Evolutionary conservation across 345 rosid species (phyloP), one percentile per base, ranked within the genome.

Genomic region (Syzygium aqueum): DNA sequence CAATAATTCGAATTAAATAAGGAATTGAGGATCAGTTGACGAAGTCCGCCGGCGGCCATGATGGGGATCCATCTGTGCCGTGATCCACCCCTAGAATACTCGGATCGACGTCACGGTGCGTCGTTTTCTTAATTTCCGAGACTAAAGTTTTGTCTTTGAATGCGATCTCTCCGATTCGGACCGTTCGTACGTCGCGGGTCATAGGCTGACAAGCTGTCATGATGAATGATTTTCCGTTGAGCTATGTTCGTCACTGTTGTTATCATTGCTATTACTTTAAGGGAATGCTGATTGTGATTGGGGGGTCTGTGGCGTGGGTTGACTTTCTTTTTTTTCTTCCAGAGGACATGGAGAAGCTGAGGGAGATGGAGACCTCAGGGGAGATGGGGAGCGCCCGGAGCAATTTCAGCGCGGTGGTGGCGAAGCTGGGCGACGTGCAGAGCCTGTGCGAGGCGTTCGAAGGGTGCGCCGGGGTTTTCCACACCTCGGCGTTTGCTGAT

Each of bases 401-500:
- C 6, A 88, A 87, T 40, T 53, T 92, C 43, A 73, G 86, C 25
- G 94, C 92, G n/a, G 96, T 93, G 1, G 90, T 93, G 85, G 98
- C 96, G 1, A 90, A 92, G 54, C 82, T 95, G 73, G 90, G 90
- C 30, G 95, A 96, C 25, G 90, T 84, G 0, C 93, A 90, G 25
- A 93, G 94, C 86, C 86, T 97, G 30, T 30, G 84, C 22, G 93
- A 90, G 33, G 98, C 98, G 17, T 94, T 97, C 77, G 92, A 94
- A 16, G 99, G 98, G 25, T 97, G 99, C 90, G 89, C 89, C 85
- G 98, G 96, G 86, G 97, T 97, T 23, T 94, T 97, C 86, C 99
- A 97, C 92, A 94, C 98, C 89, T 88, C 95, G 53, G 91, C 96
- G 1, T 96, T 96, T 59, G 89, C 89, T 2, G 99, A 97, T 87